These are phyloP conservation scores for Saksenaea vasiformis DNA, from an alignment of 371 early-diverging fungal species.

Conservation along the genomic window DNA sequence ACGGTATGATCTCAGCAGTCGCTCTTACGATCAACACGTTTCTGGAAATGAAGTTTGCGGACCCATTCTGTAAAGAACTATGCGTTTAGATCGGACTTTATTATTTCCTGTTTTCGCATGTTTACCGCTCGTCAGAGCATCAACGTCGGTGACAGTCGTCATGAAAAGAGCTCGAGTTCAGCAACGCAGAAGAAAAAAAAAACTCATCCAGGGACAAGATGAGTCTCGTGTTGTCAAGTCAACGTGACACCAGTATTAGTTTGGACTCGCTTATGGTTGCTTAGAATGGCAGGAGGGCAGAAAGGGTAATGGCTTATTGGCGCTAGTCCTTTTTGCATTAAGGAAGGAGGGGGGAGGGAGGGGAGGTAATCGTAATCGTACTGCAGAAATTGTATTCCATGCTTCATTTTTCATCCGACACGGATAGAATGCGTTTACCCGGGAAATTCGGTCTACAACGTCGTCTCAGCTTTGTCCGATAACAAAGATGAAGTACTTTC, in stretches of 20 bases:
- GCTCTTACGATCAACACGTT: constrained; percentile 37
- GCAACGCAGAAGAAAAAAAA: not conserved
- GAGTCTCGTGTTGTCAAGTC: constrained; percentile 3
- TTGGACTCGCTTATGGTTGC: not conserved
- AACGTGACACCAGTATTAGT: constrained; percentile 1
- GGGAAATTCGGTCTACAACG: no score
- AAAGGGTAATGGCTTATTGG: not conserved
- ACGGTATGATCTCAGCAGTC: not conserved
- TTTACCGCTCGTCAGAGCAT: constrained; percentile 13
- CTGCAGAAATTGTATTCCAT: no score
- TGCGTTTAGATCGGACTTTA: not conserved
- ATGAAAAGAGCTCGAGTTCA: not conserved
- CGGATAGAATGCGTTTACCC: no score
- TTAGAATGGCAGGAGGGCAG: constrained; percentile 7
- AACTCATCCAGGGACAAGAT: constrained; percentile 6
- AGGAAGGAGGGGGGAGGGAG: no score
- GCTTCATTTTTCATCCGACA: no score
- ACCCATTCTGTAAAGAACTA: constrained; percentile 33
- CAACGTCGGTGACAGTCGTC: constrained; percentile 10
- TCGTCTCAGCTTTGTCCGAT: no score
- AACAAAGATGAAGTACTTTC: no score
- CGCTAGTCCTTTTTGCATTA: no score
- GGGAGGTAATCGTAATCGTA: no score
- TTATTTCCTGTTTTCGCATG: not conserved
- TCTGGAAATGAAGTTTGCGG: constrained; percentile 39